phyloP scores from a whole-genome alignment of 129 eudicot genomes.

The Pulicaria dysenterica region DNA sequence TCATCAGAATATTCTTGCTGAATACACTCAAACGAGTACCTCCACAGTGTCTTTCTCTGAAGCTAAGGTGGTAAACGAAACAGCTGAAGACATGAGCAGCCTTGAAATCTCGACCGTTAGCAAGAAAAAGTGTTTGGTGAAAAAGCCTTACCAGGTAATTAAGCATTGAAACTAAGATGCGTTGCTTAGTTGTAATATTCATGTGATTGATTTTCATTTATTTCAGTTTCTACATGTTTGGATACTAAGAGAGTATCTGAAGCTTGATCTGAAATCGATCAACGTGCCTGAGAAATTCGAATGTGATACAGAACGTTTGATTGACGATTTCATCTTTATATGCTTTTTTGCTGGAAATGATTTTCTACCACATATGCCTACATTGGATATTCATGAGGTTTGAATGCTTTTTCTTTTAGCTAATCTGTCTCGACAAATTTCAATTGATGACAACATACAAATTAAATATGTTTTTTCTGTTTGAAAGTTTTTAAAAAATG shows the following conservation, averaged over 20 bases:
- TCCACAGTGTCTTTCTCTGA: background rate
- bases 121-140: conserved; percentile 7
- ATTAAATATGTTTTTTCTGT: background rate
- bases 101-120: background rate
- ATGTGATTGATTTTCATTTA: background rate
- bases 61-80: background rate
- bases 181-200: background rate
- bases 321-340: conserved; percentile 66
- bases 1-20: conserved; percentile 40
- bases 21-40: background rate
- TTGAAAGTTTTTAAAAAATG: background rate
- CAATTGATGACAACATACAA: background rate
- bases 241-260: conserved; percentile 61
- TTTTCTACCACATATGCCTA: conserved; percentile 69
- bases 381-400: conserved; percentile 68
- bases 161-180: background rate
- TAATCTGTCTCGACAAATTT: background rate
- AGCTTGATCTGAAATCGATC: conserved; percentile 34
- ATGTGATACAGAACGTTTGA: conserved; percentile 43
- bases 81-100: background rate
- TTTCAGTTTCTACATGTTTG: conserved; percentile 66
- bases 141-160: conserved; percentile 43
- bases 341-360: conserved; percentile 73
- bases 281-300: conserved; percentile 42
- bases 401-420: background rate